A percentile compares a stretch with the other conserved stretches of the same genome.
These are phyloP conservation scores for Sedum album DNA, from an alignment of 164 flowering plant species.

Conservation along the genomic window DNA sequence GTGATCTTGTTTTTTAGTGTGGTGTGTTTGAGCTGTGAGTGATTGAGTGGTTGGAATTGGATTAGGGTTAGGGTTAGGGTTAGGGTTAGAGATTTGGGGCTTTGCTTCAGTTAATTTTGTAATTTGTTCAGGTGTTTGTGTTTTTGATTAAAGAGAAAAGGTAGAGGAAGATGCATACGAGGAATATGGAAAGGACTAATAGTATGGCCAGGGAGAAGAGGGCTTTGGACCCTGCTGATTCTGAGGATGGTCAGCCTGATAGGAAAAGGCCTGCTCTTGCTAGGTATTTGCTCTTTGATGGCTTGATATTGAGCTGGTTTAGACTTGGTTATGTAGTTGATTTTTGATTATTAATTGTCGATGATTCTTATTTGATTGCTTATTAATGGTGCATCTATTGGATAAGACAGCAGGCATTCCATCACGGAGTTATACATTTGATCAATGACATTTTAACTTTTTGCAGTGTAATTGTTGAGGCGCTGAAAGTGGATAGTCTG, in stretches of 20 bases:
- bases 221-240: slow-evolving; percentile 33
- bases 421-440: too few relatives aligned
- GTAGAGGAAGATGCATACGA: slow-evolving; percentile 39
- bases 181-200: slow-evolving; percentile 42
- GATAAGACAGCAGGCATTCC: too few relatives aligned
- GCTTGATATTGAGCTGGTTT: too few relatives aligned
- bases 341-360: too few relatives aligned
- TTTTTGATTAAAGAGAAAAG: not conserved
- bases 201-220: slow-evolving; percentile 53
- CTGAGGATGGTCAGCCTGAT: slow-evolving; percentile 59
- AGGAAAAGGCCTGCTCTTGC: slow-evolving; percentile 77
- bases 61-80: not conserved
- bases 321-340: too few relatives aligned
- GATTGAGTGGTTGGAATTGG: not conserved
- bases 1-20: not conserved
- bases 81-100: not conserved
- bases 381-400: too few relatives aligned
- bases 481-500: slow-evolving; percentile 89
- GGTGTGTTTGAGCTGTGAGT: slow-evolving; percentile 13
- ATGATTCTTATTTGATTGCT: too few relatives aligned
- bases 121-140: not conserved
- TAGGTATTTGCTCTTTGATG: too few relatives aligned
- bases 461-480: slow-evolving; percentile 97
- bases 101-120: not conserved
- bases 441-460: too few relatives aligned